Conservation (phyloP, 2,329 filamentous ascomycete genomes). For the Sordariomycetes sp. region DNA sequence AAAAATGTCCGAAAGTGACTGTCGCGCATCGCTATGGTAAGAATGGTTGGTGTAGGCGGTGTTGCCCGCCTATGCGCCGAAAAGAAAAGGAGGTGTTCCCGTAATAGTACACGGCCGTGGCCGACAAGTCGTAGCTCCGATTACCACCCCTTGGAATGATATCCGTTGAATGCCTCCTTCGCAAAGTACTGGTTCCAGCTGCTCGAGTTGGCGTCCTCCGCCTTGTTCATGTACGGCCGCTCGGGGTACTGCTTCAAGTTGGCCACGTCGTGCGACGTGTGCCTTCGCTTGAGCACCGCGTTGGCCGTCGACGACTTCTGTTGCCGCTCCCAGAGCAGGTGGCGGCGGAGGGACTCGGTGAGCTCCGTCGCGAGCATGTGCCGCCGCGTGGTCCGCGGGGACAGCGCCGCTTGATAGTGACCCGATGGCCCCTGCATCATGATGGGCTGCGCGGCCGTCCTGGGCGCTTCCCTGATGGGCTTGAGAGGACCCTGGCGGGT, state of each 20-base stretch:
- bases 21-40: background rate
- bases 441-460: constrained; percentile 67
- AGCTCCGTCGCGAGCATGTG: constrained; percentile 96
- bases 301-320: constrained; percentile 87
- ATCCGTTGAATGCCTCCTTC: constrained; percentile 52
- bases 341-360: constrained; percentile 82
- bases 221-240: constrained; percentile 46
- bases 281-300: constrained; percentile 77
- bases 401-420: constrained; percentile 64
- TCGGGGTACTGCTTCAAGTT: constrained; percentile 78
- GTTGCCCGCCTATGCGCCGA: background rate
- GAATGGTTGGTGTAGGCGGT: background rate
- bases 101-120: constrained; percentile 2
- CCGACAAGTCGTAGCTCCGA: constrained; percentile 6
- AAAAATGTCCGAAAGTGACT: background rate
- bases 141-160: constrained; percentile 33
- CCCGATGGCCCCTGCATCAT: constrained; percentile 56
- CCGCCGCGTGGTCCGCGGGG: constrained; percentile 79
- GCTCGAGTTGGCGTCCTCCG: constrained; percentile 53
- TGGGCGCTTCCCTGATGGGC: constrained; percentile 51
- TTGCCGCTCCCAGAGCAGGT: constrained; percentile 89
- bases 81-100: background rate
- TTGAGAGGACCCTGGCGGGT: constrained; percentile 30
- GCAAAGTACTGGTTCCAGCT: constrained; percentile 84
- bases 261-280: constrained; percentile 83